Evolutionary conservation across 2,329 filamentous ascomycete species (phyloP), one percentile per base, ranked within the genome.

Genomic region (Xylariaceae sp.): DNA sequence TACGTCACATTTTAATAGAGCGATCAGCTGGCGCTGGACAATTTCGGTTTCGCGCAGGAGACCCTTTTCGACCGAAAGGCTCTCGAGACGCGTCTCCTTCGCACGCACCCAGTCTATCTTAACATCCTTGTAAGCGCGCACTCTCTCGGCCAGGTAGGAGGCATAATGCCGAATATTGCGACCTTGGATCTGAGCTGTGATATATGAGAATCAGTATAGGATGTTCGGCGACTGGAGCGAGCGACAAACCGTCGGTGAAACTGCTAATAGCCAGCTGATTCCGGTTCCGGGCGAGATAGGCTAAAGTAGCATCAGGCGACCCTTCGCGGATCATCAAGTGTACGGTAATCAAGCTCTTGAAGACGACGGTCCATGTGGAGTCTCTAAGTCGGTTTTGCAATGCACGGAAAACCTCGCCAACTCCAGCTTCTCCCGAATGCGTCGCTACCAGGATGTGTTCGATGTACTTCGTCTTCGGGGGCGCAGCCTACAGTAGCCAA

Each of bases 331-430:
- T 94, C 94, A 99, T 97, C 62, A 97, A 79, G 74, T 99, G 94
- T 51, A 96, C 86, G 53, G 96, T 94, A 69, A 97, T 96, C 66
- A 99, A 80, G 68, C 91, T 88, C 80, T 99, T 99, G 86, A 97
- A 96, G 65, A 96, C 93, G 59, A 97, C 92, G n/a, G 94, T 99
- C 94, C 94, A 99, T 80, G 94, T 96, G 67, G 93, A 93, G 74
- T 99, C 94, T 73, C 92, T 88, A 66, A 99, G 77, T 55, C 94
- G 86, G 73, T 91, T 86, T 72, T 95, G 92, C 57, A 99, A 80
- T 48, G 92, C 90, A 62, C 94, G 88, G 74, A 99, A 97, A 71
- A 99, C 90, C 77, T 99, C 94, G 61, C 88, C 93, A 61, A 99
- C 91, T 66, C 93, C 94, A 56, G 90, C 89, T 76, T 99, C 94